Conservation (phyloP, 345 rosid genomes). For the Microcos paniculata region DNA sequence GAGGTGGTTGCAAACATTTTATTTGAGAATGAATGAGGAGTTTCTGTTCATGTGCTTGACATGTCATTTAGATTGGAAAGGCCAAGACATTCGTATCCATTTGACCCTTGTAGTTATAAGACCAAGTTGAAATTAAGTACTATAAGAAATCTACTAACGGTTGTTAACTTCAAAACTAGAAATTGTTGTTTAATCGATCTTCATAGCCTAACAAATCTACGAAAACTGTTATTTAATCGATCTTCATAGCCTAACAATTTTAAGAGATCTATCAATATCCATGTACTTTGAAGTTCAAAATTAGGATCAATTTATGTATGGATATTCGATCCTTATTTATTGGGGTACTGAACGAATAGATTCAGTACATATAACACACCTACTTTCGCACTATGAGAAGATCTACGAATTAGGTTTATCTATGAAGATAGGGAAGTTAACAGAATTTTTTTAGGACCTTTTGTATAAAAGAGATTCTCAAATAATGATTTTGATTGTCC, state of each 20-base stretch:
- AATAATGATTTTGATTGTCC: too few species aligned
- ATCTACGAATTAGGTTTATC: neutral
- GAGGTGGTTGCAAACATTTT: constrained; percentile 25
- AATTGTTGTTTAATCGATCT: neutral
- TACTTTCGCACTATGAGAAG: neutral
- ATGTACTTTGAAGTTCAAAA: too few species aligned
- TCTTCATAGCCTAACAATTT: neutral
- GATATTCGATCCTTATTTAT: too few species aligned
- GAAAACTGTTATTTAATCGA: neutral
- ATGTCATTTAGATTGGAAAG: constrained; percentile 1
- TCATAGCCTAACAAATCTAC: neutral
- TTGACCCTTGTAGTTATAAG: too few species aligned
- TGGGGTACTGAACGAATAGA: neutral
- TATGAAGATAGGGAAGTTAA: neutral
- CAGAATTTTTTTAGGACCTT: neutral
- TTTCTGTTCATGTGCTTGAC: neutral
- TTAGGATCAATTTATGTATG: too few species aligned
- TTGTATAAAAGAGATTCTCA: too few species aligned
- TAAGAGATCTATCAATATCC: neutral
- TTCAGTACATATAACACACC: neutral
- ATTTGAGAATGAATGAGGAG: constrained; percentile 3
- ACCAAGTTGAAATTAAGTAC: too few species aligned
- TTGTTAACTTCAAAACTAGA: neutral
- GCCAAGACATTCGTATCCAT: constrained; percentile 9
- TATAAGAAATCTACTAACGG: too few species aligned